Percentiles rank a stretch among this genome's conserved stretches.
These are phyloP conservation scores for Podaxis sp. DNA, from an alignment of 768 basidiomycete species.

Conservation along the genomic window DNA sequence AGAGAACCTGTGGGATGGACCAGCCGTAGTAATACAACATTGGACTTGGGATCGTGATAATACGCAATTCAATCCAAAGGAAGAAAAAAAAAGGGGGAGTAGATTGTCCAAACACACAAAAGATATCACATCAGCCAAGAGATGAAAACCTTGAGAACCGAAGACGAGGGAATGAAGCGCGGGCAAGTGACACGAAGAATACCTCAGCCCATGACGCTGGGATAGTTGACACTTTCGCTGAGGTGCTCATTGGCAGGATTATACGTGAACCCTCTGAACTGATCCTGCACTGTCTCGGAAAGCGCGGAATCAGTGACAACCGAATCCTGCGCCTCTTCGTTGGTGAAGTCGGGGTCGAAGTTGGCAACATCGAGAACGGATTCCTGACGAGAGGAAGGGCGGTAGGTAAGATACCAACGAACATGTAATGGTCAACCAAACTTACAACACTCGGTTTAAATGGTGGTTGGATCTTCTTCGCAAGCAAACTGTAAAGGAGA, in stretches of 20 bases:
- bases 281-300: slow-evolving; percentile 95
- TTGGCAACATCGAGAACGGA: slow-evolving; percentile 93
- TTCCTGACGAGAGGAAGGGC: slow-evolving; percentile 45
- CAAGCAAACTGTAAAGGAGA: slow-evolving; percentile 52
- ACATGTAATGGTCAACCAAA: slow-evolving; percentile 13
- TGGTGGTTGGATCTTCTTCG: slow-evolving; percentile 95
- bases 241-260: slow-evolving; percentile 83
- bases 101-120: neutral
- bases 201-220: slow-evolving; percentile 32
- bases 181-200: neutral
- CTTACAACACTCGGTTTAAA: slow-evolving; percentile 96
- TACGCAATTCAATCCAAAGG: neutral
- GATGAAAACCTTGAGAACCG: neutral
- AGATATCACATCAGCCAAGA: neutral
- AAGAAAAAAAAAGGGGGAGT: neutral
- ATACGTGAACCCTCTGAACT: slow-evolving; percentile 90
- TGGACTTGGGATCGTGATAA: neutral
- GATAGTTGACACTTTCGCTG: slow-evolving; percentile 79
- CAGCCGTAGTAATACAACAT: slow-evolving; percentile 6
- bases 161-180: neutral
- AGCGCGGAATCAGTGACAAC: slow-evolving; percentile 92
- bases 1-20: neutral
- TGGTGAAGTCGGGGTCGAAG: slow-evolving; percentile 97
- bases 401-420: neutral
- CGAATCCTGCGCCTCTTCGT: slow-evolving; percentile 91